Evolutionary conservation across 1,284 basidiomycete genomes (phyloP).

Genomic region (Fomitopsis pinicola): DNA sequence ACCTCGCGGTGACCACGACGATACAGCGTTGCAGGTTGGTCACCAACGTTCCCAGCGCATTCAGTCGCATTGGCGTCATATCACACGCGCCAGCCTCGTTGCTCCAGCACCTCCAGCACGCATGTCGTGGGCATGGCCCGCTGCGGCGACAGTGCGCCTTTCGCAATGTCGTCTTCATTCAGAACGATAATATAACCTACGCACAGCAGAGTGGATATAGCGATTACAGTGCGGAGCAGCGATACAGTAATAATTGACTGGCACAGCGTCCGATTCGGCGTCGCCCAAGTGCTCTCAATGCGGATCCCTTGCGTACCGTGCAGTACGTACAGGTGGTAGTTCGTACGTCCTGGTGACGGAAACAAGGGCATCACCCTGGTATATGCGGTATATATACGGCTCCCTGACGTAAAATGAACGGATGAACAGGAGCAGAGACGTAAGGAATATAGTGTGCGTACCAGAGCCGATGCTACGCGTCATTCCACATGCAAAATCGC

Average conservation of each 20-base stretch:
- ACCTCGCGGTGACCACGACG: constrained; percentile 22
- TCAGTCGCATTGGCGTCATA: not conserved
- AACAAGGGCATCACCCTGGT: not conserved
- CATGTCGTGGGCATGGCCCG: not conserved
- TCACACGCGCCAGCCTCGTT: constrained; percentile 15
- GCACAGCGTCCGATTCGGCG: not conserved
- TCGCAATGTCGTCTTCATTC: not conserved
- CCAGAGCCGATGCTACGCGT: constrained; percentile 20
- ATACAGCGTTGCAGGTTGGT: constrained; percentile 13
- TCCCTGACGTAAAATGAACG: not conserved
- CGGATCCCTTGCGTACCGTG: not conserved
- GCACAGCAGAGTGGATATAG: not conserved
- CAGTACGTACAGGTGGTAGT: not conserved
- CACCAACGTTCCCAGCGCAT: constrained; percentile 1
- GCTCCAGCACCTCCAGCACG: constrained; percentile 1
- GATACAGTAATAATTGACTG: constrained; percentile 3
- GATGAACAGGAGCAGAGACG: not conserved
- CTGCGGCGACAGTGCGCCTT: not conserved
- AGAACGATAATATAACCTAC: constrained; percentile 1
- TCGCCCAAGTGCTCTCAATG: not conserved
- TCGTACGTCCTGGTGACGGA: not conserved
- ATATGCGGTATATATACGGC: not conserved
- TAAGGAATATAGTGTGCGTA: not conserved
- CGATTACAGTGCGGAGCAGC: not conserved
- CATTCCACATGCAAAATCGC: constrained; percentile 55